Base-by-base conservation (phyloP, 2,329 filamentous ascomycete genomes). In the Emergomyces africanus region DNA sequence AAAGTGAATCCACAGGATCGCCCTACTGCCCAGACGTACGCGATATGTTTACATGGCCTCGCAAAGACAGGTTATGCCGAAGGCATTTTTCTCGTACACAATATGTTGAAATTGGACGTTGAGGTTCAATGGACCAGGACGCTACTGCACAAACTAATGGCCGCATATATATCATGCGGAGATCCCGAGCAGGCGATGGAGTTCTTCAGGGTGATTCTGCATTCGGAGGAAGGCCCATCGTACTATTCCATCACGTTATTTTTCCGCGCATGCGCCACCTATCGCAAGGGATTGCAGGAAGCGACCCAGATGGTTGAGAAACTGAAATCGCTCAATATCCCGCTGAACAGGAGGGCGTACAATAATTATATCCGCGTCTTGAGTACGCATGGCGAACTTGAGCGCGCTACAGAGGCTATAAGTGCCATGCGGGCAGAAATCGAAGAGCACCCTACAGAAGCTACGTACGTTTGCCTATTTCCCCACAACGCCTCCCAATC, bases 41-140 rank as follows among this genome's bases (percentile, higher is more conserved):
- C 89, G 3, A 75, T 80, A 39, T 91, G 86, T 62, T 86, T 97
- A 60, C 82, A 88, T 61, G 89, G 90, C 2, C 81, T 96, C 28
- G 85, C 86, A 3, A 75, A 76, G 35, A 78, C 78, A 9, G 74
- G 71, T 15, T 84, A 88, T 65, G 68, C 74, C 1, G 84, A 88
- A 59, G 84, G 84, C 48, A 75, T 96, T 23, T 83, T 84, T 60
- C 83, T 87, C 62, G 82, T 95, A 1, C 88, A 96, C 75, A 96
- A 96, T 69, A 92, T 96, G 83, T 79, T 96, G 64, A 97, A 96
- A 75, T 85, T 96, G 71, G 94, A 99, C 71, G 81, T 85, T n/a
- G 82, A 83, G 48, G 80, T 97, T 42, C 84, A 91, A 65, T 80
- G 86, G 4, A 85, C 82, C 65, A 97, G 92, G 0, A 79, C 77